phyloP scores from a whole-genome alignment of 305 asterid species.

The Fraxinus greggii region DNA sequence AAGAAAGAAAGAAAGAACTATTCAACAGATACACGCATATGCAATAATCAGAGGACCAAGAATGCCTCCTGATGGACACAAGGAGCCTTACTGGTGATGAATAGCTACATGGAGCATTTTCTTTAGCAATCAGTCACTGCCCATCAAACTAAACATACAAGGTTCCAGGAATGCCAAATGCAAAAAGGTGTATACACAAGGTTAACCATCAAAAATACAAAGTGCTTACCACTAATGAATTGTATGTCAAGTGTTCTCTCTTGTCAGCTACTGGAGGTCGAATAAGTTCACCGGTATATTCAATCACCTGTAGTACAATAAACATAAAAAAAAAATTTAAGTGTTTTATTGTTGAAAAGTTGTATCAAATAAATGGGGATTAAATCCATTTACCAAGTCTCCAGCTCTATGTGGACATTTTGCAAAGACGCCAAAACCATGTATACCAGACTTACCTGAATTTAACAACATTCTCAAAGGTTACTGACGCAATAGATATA shows the following conservation, averaged over 20 bases:
- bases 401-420: constrained; percentile 86
- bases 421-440: constrained; percentile 92
- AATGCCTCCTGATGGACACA: constrained; percentile 7
- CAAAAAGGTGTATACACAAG: constrained; percentile 3
- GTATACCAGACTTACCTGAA: constrained; percentile 91
- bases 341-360: constrained; percentile 13
- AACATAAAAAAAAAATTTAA: constrained; percentile 17
- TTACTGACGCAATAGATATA: not conserved
- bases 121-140: constrained; percentile 1
- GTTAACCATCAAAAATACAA: constrained; percentile 23
- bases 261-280: constrained; percentile 89
- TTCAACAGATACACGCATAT: constrained; percentile 1
- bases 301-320: constrained; percentile 64
- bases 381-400: constrained; percentile 72
- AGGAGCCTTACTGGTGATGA: constrained; percentile 4
- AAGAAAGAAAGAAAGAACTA: not conserved
- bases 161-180: constrained; percentile 8
- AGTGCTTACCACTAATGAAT: constrained; percentile 84
- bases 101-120: constrained; percentile 8
- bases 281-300: constrained; percentile 89
- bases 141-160: constrained; percentile 7
- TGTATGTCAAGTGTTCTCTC: constrained; percentile 82
- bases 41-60: constrained; percentile 13
- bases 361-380: constrained; percentile 19
- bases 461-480: constrained; percentile 28